Percentiles rank a stretch among this genome's conserved stretches.
Evolutionary conservation across 2,329 filamentous ascomycete genomes (phyloP).

Genomic region (Hypoxylon sp.): DNA sequence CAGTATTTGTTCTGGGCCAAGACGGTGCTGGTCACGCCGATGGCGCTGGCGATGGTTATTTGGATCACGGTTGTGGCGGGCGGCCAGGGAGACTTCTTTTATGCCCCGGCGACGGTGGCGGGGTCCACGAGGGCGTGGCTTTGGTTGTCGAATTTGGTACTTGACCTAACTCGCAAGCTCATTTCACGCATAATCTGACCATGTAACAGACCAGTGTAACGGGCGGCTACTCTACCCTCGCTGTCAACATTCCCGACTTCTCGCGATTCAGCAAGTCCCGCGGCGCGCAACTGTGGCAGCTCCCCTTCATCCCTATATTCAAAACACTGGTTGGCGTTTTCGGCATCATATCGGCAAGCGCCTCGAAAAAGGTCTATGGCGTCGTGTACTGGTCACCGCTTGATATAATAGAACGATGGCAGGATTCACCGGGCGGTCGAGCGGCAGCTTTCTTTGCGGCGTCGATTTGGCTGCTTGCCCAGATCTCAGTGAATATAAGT

Average conservation of each 20-base stretch:
- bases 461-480: constrained; percentile 59
- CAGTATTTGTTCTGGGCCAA: constrained; percentile 66
- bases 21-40: constrained; percentile 61
- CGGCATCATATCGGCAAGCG: constrained; percentile 64
- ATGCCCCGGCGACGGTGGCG: constrained; percentile 61
- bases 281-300: constrained; percentile 62
- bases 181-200: too few species aligned
- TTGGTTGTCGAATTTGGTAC: constrained; percentile 48
- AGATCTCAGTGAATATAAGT: constrained; percentile 52
- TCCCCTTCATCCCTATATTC: constrained; percentile 64
- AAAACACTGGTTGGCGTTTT: constrained; percentile 63
- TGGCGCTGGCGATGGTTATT: constrained; percentile 69
- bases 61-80: constrained; percentile 68
- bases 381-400: constrained; percentile 65
- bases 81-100: constrained; percentile 61
- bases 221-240: constrained; percentile 64
- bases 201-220: constrained; percentile 60
- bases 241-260: constrained; percentile 65
- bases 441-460: constrained; percentile 55
- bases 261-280: constrained; percentile 58
- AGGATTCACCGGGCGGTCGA: constrained; percentile 50
- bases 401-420: constrained; percentile 61
- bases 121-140: constrained; percentile 52
- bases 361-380: constrained; percentile 62
- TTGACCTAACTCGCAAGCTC: too few species aligned